Conservation (phyloP, 495 filamentous ascomycete species). For the Penicillium riverlandense region DNA sequence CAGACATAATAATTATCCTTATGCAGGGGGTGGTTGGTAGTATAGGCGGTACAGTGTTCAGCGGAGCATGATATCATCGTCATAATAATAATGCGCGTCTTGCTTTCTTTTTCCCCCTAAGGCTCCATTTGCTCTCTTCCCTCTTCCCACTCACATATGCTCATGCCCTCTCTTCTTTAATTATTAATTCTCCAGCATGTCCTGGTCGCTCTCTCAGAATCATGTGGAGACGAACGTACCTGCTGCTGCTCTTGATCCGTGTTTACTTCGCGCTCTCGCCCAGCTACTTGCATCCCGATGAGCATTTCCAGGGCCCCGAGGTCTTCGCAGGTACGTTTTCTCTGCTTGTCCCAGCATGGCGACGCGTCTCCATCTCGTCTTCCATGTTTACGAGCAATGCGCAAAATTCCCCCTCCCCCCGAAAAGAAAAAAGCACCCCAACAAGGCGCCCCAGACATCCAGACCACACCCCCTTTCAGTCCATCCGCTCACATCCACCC, state of each 20-base stretch:
- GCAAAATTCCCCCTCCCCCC: no score
- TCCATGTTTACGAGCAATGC: background rate
- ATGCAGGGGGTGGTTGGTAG: no score
- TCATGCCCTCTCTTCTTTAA: background rate
- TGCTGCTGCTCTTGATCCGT: slow-evolving; percentile 76
- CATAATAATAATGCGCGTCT: slow-evolving; percentile 5
- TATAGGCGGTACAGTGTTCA: slow-evolving; percentile 1
- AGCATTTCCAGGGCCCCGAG: slow-evolving; percentile 97
- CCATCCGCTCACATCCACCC: no score
- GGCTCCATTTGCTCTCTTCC: slow-evolving; percentile 3
- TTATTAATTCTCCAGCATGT: slow-evolving; percentile 15
- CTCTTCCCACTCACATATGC: slow-evolving; percentile 3
- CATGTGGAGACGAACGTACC: slow-evolving; percentile 91
- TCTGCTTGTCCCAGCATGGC: background rate
- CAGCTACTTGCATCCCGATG: slow-evolving; percentile 96
- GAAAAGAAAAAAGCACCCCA: background rate
- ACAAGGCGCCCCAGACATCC: no score
- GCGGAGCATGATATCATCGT: slow-evolving; percentile 16
- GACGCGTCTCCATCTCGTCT: background rate
- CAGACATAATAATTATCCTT: no score
- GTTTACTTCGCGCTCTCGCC: slow-evolving; percentile 90
- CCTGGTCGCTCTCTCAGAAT: slow-evolving; percentile 7
- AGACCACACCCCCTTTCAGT: no score
- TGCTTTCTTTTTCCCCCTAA: background rate
- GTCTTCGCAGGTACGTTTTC: slow-evolving; percentile 78